Conservation (phyloP, 176 grass and related monocot species). For the Panicum miliaceum region DNA sequence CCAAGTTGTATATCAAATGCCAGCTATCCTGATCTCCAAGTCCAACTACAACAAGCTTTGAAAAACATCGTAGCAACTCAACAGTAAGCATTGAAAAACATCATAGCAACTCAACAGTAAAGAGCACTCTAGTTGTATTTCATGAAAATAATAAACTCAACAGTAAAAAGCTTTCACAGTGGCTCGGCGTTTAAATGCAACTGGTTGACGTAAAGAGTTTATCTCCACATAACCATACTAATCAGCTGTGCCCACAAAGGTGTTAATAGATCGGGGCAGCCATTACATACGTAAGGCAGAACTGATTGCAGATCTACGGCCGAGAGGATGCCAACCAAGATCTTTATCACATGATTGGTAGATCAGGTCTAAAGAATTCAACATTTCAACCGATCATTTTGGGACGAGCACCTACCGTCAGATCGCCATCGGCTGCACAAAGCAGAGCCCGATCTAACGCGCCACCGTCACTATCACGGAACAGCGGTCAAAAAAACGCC, state of each 20-base stretch:
- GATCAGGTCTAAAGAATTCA: neutral
- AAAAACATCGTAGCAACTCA: neutral
- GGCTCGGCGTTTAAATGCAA: neutral
- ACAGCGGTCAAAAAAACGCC: neutral
- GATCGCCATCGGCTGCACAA: neutral
- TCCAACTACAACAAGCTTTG: neutral
- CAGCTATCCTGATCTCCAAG: neutral
- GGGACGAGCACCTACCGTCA: neutral
- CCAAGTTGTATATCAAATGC: neutral
- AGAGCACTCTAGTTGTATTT: neutral
- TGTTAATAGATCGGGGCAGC: too few species aligned
- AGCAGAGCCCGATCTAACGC: conserved; percentile 14
- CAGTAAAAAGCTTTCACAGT: too few species aligned
- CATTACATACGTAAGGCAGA: neutral
- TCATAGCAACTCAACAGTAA: neutral
- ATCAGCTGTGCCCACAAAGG: neutral
- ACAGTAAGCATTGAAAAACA: neutral
- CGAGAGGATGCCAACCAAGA: neutral
- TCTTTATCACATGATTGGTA: neutral
- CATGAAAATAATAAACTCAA: neutral
- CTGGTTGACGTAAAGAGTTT: neutral
- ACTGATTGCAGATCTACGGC: neutral
- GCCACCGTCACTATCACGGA: neutral
- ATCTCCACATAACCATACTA: neutral
- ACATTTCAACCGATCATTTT: too few species aligned